Base-by-base conservation (phyloP, 2,329 filamentous ascomycete genomes). In the Ophiocordyceps camponoti-saundersi region DNA sequence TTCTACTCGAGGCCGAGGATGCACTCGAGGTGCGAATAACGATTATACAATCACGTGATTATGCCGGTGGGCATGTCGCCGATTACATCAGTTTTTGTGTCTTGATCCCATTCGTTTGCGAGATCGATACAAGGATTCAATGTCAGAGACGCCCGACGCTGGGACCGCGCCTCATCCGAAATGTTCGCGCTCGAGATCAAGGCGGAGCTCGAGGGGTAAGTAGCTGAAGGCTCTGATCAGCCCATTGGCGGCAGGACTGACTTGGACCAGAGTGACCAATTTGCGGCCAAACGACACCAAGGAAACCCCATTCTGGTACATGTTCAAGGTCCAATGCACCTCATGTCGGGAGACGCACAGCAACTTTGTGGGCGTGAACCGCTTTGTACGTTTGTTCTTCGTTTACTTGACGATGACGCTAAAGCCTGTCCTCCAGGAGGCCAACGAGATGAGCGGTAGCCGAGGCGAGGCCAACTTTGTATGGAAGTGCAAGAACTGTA, bases 401-500 rank as follows among this genome's bases (percentile, higher is more conserved):
- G 20, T 36, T 18, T 39, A 7, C 11, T 23, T 16, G 32, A 22
- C 32, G 15, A n/a, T 15, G 47, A 18, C 30, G 18, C 16, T 23
- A n/a, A 46, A 16, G 39, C 5, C 2, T n/a, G 15, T 12, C 32
- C 40, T 46, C 3, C 51, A 95, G 87, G 90, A 96, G 61, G 75
- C 72, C 58, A 89, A 93, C 60, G 88, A 95, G 53, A 80, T 95
- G 63, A 92, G 86, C 52, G 89, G 89, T 34, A 95, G 89, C 63
- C 78, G 87, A 58, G 92, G 92, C 53, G 89, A 96, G 65, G 92
- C 92, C 50, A 96, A 96, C 65, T 98, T 98, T 65, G 92, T 98
- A n/a, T 98, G 92, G 90, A 89, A 80, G 64, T 98, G 92, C 75
- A 95, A 93, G 66, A 90, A 92, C 61, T 98, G 92, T 80, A 93